Evolutionary conservation across 768 basidiomycete species (phyloP), one percentile per base, ranked within the genome.

Genomic region (Lanmaoa pseudosensibilis): DNA sequence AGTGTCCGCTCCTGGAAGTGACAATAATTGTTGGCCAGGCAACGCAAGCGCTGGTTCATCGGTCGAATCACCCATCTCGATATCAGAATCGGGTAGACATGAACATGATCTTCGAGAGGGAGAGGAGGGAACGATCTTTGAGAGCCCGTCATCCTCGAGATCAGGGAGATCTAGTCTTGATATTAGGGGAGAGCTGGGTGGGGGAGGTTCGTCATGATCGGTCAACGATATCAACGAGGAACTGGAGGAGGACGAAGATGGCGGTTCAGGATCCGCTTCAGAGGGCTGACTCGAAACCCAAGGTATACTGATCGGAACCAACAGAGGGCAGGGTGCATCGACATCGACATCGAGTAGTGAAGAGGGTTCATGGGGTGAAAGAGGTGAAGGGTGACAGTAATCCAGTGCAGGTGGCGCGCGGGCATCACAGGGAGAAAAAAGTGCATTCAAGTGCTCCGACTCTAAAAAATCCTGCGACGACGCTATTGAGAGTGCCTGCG

Each of bases 1-100:
- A 7, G 69, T 71, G n/a, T 77, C 77, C 23, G 69, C 78, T 6
- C 77, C 77, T 1, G 77, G 78, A 12, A 78, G 71, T 2, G 76
- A 74, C 25, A 77, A 50, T 15, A 78, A 56, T 5, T 61, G 59
- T 50, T 62, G 63, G 10, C 65, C 46, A n/a, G 71, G 57, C 36
- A 59, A 56, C 8, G 49, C n/a, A 52, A 60, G 50, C 16, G 46
- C 50, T 36, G 61, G 44, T 19, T 69, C 65, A 23, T 50, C 32
- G 25, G 57, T 41, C 44, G 55, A 48, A n/a, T 65, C 66, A 38
- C 27, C 47, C 62, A 62, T 64, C 41, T 62, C 62, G 46, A 68
- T 53, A 32, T 73, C 68, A 3, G 66, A 58, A n/a, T 74, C 67
- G 6, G 77, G 70, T 7, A 73, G 55, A 40, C 39, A 30, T 13